Conservation (phyloP, 495 filamentous ascomycete genomes). For the Entonaema liquescens region DNA sequence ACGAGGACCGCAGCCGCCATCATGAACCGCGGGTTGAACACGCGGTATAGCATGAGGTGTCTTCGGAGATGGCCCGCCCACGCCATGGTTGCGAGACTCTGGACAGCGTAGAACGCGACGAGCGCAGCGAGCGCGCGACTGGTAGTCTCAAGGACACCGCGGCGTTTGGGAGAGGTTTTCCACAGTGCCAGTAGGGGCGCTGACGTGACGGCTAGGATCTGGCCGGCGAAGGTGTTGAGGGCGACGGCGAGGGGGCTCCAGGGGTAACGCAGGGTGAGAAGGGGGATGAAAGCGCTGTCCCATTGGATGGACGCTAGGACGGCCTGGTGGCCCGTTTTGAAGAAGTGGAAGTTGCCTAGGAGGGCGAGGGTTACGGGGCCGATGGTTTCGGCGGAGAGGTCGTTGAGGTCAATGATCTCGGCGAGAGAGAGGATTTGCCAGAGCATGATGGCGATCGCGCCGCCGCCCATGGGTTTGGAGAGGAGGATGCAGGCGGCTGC, state of each 20-base stretch:
- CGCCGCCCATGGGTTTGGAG: constrained; percentile 93
- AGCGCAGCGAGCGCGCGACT: constrained; percentile 75
- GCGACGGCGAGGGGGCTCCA: constrained; percentile 84
- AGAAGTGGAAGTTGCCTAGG: constrained; percentile 91
- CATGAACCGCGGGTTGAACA: constrained; percentile 92
- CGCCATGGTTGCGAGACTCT: constrained; percentile 83
- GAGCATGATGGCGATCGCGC: constrained; percentile 77
- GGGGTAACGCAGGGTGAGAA: constrained; percentile 84
- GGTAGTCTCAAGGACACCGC: constrained; percentile 71
- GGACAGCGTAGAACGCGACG: constrained; percentile 79
- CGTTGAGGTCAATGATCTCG: constrained; percentile 86
- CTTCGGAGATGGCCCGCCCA: constrained; percentile 87
- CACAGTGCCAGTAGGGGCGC: constrained; percentile 86
- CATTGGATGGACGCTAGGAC: constrained; percentile 89
- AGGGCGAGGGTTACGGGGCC: constrained; percentile 86
- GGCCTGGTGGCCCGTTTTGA: constrained; percentile 98
- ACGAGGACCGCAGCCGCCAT: constrained; percentile 75
- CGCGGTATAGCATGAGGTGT: constrained; percentile 97
- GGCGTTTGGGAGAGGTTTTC: constrained; percentile 72
- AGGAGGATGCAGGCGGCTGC: constrained; percentile 77
- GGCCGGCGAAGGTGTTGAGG: constrained; percentile 88
- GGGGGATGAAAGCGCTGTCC: constrained; percentile 94
- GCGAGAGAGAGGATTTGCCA: constrained; percentile 88
- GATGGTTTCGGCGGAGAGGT: constrained; percentile 71
- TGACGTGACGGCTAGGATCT: constrained; percentile 79